These are phyloP conservation scores for Colletotrichum siamense DNA, from an alignment of 2,329 filamentous ascomycete species.

Conservation along the genomic window DNA sequence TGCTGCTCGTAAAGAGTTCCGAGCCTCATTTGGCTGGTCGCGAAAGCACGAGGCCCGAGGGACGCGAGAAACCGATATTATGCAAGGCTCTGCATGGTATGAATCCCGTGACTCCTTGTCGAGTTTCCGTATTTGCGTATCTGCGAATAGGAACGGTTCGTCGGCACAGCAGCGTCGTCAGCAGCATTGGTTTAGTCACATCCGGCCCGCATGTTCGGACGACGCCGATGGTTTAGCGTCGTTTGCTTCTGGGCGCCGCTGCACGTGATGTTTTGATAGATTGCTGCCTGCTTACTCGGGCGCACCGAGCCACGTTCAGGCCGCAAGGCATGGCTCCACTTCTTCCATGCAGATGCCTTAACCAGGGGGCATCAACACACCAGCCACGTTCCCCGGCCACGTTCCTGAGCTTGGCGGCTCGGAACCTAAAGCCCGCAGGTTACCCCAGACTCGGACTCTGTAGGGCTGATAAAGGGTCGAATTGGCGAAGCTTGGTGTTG, in stretches of 20 bases:
- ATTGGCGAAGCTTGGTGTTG: constrained; percentile 17
- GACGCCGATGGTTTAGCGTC: constrained; percentile 24
- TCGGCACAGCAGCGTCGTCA: constrained; percentile 23
- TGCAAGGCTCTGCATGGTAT: constrained; percentile 1
- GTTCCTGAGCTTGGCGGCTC: constrained; percentile 13
- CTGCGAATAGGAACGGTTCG: constrained; percentile 10
- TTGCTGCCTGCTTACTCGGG: constrained; percentile 5
- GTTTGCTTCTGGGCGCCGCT: constrained; percentile 1
- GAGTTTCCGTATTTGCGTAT: background rate
- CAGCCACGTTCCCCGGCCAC: constrained; percentile 17
- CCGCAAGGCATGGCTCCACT: background rate
- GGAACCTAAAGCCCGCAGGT: constrained; percentile 10
- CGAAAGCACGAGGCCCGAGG: background rate
- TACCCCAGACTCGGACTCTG: constrained; percentile 22
- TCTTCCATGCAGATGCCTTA: background rate
- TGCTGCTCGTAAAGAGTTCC: background rate
- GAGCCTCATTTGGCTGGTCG: background rate
- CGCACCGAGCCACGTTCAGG: constrained; percentile 1
- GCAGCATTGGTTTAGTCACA: constrained; percentile 1
- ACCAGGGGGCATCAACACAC: background rate
- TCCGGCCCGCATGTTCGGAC: constrained; percentile 20
- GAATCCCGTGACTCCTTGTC: background rate
- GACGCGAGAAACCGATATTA: background rate
- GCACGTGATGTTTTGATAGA: constrained; percentile 8
- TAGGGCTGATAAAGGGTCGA: constrained; percentile 22